phyloP scores from a whole-genome alignment of 257 asterid genomes.

The Solanum megistacrolobum region DNA sequence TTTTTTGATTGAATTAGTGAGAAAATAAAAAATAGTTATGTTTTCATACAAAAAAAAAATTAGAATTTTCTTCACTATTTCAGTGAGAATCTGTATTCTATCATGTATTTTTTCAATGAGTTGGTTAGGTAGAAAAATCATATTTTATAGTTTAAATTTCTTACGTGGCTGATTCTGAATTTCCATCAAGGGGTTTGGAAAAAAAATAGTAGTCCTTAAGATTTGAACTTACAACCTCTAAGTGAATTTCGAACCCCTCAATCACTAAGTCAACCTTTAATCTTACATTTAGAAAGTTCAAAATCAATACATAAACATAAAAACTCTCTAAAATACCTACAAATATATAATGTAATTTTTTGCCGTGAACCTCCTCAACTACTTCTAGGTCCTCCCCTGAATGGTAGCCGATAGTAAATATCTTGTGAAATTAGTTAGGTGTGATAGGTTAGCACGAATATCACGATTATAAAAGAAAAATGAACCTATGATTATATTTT shows the following conservation, averaged over 20 bases:
- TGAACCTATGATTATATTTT: neutral
- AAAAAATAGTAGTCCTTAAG: too few relatives aligned
- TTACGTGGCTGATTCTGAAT: too few relatives aligned
- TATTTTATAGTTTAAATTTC: neutral
- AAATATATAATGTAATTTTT: too few relatives aligned
- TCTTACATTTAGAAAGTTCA: neutral
- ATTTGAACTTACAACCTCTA: neutral
- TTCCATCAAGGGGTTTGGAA: neutral
- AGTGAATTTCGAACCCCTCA: neutral
- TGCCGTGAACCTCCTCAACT: neutral
- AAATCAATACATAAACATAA: neutral
- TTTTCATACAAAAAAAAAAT: neutral
- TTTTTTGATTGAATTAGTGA: neutral
- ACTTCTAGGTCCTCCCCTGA: neutral
- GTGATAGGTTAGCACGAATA: too few relatives aligned
- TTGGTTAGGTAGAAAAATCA: neutral
- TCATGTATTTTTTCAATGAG: neutral
- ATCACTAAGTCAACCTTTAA: neutral
- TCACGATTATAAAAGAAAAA: too few relatives aligned
- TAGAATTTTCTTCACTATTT: neutral
- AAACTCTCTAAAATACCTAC: too few relatives aligned
- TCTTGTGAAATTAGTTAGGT: neutral
- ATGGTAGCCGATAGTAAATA: neutral
- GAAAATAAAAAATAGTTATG: too few relatives aligned
- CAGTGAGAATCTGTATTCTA: too few relatives aligned